These are phyloP conservation scores for Rosa persica DNA, from an alignment of 306 rosid species.

Conservation along the genomic window DNA sequence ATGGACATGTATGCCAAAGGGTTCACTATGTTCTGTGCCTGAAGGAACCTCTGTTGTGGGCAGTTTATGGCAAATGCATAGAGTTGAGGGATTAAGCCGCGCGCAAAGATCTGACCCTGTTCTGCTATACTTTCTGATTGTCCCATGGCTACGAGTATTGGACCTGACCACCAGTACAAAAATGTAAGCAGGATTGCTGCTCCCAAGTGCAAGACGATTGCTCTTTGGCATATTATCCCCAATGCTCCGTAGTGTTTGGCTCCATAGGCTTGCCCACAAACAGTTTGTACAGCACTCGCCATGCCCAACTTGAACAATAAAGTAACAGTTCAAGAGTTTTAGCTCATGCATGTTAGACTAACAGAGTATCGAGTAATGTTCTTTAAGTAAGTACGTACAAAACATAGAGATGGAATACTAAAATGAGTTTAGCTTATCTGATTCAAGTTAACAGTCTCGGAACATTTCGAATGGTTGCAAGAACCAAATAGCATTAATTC, in stretches of 20 bases:
- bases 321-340: neutral
- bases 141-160: conserved; percentile 47
- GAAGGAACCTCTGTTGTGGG: conserved; percentile 84
- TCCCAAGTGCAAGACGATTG: conserved; percentile 54
- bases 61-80: conserved; percentile 66
- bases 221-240: conserved; percentile 64
- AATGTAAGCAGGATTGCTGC: conserved; percentile 60
- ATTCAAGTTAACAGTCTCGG: neutral
- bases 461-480: neutral
- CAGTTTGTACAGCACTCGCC: conserved; percentile 82
- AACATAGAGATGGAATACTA: neutral
- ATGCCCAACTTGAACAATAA: conserved; percentile 49
- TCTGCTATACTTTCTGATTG: conserved; percentile 47
- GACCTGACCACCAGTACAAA: conserved; percentile 59
- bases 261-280: conserved; percentile 80
- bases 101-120: conserved; percentile 51
- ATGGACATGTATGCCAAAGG: conserved; percentile 70
- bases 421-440: neutral
- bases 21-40: conserved; percentile 74
- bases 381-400: neutral
- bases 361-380: neutral
- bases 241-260: conserved; percentile 47
- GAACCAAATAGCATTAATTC: neutral
- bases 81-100: conserved; percentile 60
- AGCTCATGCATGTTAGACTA: neutral